Percentiles rank a stretch among this genome's conserved stretches.
Conservation (phyloP, 2,329 filamentous ascomycete genomes). For the Fusarium virguliforme region DNA sequence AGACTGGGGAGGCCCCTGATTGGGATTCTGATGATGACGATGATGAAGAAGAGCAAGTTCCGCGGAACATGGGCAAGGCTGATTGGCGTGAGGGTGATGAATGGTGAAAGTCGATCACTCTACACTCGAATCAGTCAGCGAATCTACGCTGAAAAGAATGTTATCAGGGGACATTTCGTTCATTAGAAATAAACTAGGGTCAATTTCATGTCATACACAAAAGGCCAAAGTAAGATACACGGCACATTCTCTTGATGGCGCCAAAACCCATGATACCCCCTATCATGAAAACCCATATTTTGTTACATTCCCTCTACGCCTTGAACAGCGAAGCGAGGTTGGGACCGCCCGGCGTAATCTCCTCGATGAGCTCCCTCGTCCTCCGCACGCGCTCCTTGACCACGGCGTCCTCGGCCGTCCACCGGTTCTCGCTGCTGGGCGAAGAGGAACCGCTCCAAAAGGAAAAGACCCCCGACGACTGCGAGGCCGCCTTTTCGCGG, state of each 20-base stretch:
- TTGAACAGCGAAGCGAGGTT: conserved; percentile 59
- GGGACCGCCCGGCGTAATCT: conserved; percentile 58
- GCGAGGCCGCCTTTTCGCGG: conserved; percentile 54
- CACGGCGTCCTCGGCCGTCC: conserved; percentile 70
- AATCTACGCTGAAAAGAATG: background rate
- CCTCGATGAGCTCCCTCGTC: conserved; percentile 68
- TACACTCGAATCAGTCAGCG: too few relatives aligned
- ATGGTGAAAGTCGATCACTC: conserved; percentile 5
- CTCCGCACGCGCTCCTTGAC: conserved; percentile 68
- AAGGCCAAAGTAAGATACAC: conserved; percentile 38
- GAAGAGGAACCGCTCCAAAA: conserved; percentile 57
- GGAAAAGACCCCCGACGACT: conserved; percentile 54
- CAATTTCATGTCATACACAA: conserved; percentile 26
- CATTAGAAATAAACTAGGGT: conserved; percentile 40
- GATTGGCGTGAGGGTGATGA: background rate
- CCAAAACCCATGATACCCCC: conserved; percentile 21
- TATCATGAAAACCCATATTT: conserved; percentile 12
- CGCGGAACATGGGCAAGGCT: background rate
- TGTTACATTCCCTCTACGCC: conserved; percentile 54
- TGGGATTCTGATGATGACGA: conserved; percentile 47
- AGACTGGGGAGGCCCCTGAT: conserved; percentile 50
- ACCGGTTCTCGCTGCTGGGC: conserved; percentile 61
- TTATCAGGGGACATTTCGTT: conserved; percentile 28
- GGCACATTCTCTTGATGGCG: conserved; percentile 33
- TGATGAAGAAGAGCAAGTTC: conserved; percentile 23